Evolutionary conservation across 148 eudicot genomes (phyloP), one percentile per base, ranked within the genome.

Genomic region (Rhododendron mucronatum): DNA sequence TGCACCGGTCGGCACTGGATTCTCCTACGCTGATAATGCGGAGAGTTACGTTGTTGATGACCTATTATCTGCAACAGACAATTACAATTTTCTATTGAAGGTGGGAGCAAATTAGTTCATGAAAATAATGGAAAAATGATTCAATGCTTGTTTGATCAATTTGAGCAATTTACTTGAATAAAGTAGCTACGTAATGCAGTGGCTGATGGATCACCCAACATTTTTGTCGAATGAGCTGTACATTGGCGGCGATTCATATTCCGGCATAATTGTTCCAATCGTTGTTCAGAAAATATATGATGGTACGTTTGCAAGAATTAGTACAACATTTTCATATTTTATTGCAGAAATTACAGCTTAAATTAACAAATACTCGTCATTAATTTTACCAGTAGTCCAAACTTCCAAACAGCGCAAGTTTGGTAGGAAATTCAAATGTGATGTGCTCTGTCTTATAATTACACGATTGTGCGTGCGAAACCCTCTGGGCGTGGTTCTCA

Each of bases 1-100:
- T 2, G 83, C 83, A 63, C 83, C 87, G 0, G 82, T 69, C 12
- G 74, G 82, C 26, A 63, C 87, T 10, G 87, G 87, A 85, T 85
- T 78, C 44, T 85, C 87, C 28, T 85, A 85, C 30, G 55, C 83
- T 9, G 63, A 59, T n/a, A 63, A 28, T 23, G n/a, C 41, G 4
- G 61, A 33, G 28, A 26, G 44, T 78, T 79, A 59, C 41, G 9
- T 30, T 13, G 0, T n/a, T 7, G 59, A 80, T 79, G 87, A 85
- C 65, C 23, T 21, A 26, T 18, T 33, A 44, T 20, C 78, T 18
- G 87, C 77, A 15, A 44, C 76, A 0, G 57, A 85, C 15, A 63
- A 28, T n/a, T 79, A 79, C 21, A 13, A 79, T 0, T 85, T 85
- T 45, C 26, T 85, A 0, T 20, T 53, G 15, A 85, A 85, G 87